Evolutionary conservation across 2,329 filamentous ascomycete species (phyloP).

Genomic region (Penicillium crustosum): DNA sequence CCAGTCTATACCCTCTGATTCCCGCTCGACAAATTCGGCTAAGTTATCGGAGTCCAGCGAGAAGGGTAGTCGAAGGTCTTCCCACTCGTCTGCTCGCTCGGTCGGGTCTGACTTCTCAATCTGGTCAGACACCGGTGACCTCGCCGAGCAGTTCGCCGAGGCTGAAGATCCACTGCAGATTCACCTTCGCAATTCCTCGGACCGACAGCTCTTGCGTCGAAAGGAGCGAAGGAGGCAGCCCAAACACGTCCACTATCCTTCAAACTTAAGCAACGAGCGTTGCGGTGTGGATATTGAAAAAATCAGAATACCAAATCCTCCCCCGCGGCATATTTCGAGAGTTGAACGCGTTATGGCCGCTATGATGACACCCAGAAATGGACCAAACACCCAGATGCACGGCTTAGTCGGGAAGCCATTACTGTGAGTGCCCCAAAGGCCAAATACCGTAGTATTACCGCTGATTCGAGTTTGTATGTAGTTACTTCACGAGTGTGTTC

Average conservation of each 20-base stretch:
- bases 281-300: slow-evolving; percentile 39
- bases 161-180: slow-evolving; percentile 77
- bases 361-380: slow-evolving; percentile 80
- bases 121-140: slow-evolving; percentile 93
- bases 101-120: slow-evolving; percentile 69
- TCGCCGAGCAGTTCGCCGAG: slow-evolving; percentile 85
- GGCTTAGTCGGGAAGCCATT: slow-evolving; percentile 95
- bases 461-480: slow-evolving; percentile 43
- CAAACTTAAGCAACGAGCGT: slow-evolving; percentile 46
- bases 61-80: slow-evolving; percentile 54
- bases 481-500: slow-evolving; percentile 89
- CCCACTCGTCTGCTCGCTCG: slow-evolving; percentile 51
- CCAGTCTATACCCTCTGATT: slow-evolving; percentile 60
- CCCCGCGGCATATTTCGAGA: slow-evolving; percentile 62
- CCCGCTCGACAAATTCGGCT: slow-evolving; percentile 32
- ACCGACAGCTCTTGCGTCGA: slow-evolving; percentile 55
- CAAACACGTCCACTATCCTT: slow-evolving; percentile 70
- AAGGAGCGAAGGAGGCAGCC: slow-evolving; percentile 43
- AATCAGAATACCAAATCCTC: slow-evolving; percentile 74
- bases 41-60: slow-evolving; percentile 43
- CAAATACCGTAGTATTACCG: slow-evolving; percentile 4
- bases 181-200: slow-evolving; percentile 61
- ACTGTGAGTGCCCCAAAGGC: slow-evolving; percentile 60
- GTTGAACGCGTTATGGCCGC: slow-evolving; percentile 70
- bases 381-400: slow-evolving; percentile 69